Conservation (phyloP, 1,284 basidiomycete genomes). For the Agroathelia rolfsii region DNA sequence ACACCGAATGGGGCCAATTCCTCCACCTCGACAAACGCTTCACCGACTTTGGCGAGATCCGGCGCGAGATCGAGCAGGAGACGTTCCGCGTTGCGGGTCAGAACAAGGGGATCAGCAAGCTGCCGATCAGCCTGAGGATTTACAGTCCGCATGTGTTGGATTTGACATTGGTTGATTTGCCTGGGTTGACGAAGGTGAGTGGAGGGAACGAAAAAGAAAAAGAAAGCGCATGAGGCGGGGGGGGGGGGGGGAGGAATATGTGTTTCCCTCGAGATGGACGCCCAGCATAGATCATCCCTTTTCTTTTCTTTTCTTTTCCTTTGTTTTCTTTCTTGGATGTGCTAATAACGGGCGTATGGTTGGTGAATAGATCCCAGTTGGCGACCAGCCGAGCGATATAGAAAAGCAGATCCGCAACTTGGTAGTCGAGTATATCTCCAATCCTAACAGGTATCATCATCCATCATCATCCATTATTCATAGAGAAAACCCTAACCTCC, state of each 20-base stretch:
- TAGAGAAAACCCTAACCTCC: slow-evolving; percentile 6
- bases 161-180: slow-evolving; percentile 91
- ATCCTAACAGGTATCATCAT: slow-evolving; percentile 76
- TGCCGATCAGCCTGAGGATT: slow-evolving; percentile 91
- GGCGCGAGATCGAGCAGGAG: slow-evolving; percentile 97
- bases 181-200: slow-evolving; percentile 87
- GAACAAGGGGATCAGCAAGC: slow-evolving; percentile 96
- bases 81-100: slow-evolving; percentile 96
- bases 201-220: too few relatives aligned
- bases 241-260: too few relatives aligned
- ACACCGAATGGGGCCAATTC: slow-evolving; percentile 92
- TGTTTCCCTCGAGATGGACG: slow-evolving; percentile 4
- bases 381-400: slow-evolving; percentile 90
- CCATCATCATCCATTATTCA: slow-evolving; percentile 4
- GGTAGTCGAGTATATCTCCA: slow-evolving; percentile 91
- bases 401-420: slow-evolving; percentile 93
- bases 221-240: too few relatives aligned
- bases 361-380: slow-evolving; percentile 72
- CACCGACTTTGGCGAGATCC: slow-evolving; percentile 90
- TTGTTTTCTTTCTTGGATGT: slow-evolving; percentile 2
- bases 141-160: slow-evolving; percentile 94
- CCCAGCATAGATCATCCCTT: not conserved
- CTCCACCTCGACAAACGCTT: slow-evolving; percentile 93
- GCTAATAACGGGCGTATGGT: too few relatives aligned
- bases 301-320: slow-evolving; percentile 4